Percentiles rank a stretch among this genome's conserved stretches.
Evolutionary conservation across 768 basidiomycete genomes (phyloP).

Genomic region (Trametes cinnabarina): DNA sequence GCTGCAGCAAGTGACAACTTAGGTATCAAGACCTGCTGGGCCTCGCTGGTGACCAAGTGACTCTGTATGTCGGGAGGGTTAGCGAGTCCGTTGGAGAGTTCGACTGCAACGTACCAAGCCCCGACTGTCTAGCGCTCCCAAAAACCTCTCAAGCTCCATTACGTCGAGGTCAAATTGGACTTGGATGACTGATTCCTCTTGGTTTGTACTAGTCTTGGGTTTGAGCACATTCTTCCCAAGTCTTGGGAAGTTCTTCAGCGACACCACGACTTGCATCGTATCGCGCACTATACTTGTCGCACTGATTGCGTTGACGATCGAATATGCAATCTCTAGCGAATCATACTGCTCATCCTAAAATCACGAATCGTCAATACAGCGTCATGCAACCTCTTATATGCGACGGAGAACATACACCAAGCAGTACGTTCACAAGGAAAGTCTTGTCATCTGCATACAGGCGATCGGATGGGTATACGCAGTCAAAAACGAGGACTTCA

Average conservation of each 20-base stretch:
- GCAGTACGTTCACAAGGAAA: slow-evolving; percentile 52
- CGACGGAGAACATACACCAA: slow-evolving; percentile 26
- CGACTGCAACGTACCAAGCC: slow-evolving; percentile 44
- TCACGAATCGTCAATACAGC: slow-evolving; percentile 14
- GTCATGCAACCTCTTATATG: too few species aligned
- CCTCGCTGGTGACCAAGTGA: background rate
- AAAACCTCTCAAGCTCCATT: slow-evolving; percentile 37
- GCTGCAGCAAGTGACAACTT: slow-evolving; percentile 23
- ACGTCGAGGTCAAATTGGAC: slow-evolving; percentile 41
- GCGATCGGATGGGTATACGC: slow-evolving; percentile 40
- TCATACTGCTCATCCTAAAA: slow-evolving; percentile 48
- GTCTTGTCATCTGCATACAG: slow-evolving; percentile 51
- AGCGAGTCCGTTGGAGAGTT: background rate
- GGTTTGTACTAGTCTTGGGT: background rate
- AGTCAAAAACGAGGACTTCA: slow-evolving; percentile 39
- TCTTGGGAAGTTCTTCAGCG: slow-evolving; percentile 1
- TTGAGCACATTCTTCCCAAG: slow-evolving; percentile 19
- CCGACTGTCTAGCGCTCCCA: slow-evolving; percentile 41
- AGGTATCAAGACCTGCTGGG: background rate
- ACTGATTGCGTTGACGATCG: slow-evolving; percentile 28
- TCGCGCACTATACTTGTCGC: background rate
- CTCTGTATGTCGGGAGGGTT: background rate
- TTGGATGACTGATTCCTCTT: slow-evolving; percentile 14
- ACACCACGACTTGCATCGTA: background rate
- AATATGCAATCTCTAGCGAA: slow-evolving; percentile 47